These are phyloP conservation scores for Bidens hawaiensis DNA, from an alignment of 140 eudicot genomes.

Conservation along the genomic window DNA sequence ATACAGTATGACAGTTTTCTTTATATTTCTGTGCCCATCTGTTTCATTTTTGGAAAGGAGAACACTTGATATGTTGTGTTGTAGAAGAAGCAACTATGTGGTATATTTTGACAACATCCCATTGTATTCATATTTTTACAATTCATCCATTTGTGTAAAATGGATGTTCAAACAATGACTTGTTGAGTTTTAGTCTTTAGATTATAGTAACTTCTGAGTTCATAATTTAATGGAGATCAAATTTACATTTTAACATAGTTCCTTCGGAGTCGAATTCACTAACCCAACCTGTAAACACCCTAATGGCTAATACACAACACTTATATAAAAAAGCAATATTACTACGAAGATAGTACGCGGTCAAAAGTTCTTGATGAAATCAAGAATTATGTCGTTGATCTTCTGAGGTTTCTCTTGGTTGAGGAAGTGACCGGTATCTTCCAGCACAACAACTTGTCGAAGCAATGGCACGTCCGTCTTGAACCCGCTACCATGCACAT, in stretches of 20 bases:
- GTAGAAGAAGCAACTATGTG: background rate
- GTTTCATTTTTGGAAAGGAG: background rate
- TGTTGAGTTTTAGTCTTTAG: too few relatives aligned
- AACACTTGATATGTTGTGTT: background rate
- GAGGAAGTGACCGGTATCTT: slow-evolving; percentile 19
- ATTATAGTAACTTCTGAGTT: too few relatives aligned
- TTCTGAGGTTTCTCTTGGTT: slow-evolving; percentile 13
- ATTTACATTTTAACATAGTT: too few relatives aligned
- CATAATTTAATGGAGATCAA: too few relatives aligned
- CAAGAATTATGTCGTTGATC: slow-evolving; percentile 2
- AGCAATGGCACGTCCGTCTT: slow-evolving; percentile 19
- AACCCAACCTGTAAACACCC: background rate
- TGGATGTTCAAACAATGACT: too few relatives aligned
- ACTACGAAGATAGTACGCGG: background rate
- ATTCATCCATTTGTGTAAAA: too few relatives aligned
- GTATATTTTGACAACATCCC: background rate
- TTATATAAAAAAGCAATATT: background rate
- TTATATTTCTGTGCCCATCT: background rate
- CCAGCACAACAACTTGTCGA: slow-evolving; percentile 12
- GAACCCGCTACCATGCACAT: slow-evolving; percentile 10
- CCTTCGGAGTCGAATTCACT: too few relatives aligned
- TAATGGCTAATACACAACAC: background rate
- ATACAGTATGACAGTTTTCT: background rate
- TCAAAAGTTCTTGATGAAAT: slow-evolving; percentile 22
- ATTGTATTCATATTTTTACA: too few relatives aligned